Evolutionary conservation across 2,329 filamentous ascomycete species (phyloP).

Genomic region (Chaetothyriales sp.): DNA sequence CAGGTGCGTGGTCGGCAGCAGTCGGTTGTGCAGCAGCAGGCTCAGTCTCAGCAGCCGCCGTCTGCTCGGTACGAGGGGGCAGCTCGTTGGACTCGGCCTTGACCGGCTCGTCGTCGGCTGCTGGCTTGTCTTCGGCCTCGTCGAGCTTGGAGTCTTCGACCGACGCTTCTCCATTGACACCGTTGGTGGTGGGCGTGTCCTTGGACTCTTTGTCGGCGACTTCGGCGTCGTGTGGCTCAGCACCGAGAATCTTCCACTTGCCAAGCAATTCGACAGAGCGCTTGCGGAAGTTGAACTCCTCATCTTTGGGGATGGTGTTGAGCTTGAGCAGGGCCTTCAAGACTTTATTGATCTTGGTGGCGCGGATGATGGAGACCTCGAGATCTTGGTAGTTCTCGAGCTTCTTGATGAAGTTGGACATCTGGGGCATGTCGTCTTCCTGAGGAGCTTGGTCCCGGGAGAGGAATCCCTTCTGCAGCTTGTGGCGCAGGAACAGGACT

Average conservation of each 20-base stretch:
- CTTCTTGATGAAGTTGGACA: constrained; percentile 43
- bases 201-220: constrained; percentile 32
- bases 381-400: constrained; percentile 67
- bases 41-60: constrained; percentile 22
- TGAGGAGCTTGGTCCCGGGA: constrained; percentile 73
- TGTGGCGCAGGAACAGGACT: constrained; percentile 89
- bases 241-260: constrained; percentile 71
- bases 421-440: constrained; percentile 46
- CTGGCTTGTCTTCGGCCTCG: constrained; percentile 7
- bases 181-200: constrained; percentile 23
- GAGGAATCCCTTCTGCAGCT: constrained; percentile 86
- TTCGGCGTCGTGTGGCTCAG: constrained; percentile 35
- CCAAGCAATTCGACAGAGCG: constrained; percentile 68
- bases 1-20: constrained; percentile 13
- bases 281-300: constrained; percentile 77
- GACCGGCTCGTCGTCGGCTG: constrained; percentile 12
- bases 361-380: constrained; percentile 75
- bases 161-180: constrained; percentile 23
- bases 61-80: constrained; percentile 22
- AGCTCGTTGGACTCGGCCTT: constrained; percentile 15
- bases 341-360: constrained; percentile 97
- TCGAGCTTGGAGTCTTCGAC: constrained; percentile 22
- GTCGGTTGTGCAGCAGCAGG: constrained; percentile 6
- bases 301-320: constrained; percentile 69
- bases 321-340: constrained; percentile 89